Base-by-base conservation (phyloP, 257 asterid genomes). In the Solanum chiquidenum region DNA sequence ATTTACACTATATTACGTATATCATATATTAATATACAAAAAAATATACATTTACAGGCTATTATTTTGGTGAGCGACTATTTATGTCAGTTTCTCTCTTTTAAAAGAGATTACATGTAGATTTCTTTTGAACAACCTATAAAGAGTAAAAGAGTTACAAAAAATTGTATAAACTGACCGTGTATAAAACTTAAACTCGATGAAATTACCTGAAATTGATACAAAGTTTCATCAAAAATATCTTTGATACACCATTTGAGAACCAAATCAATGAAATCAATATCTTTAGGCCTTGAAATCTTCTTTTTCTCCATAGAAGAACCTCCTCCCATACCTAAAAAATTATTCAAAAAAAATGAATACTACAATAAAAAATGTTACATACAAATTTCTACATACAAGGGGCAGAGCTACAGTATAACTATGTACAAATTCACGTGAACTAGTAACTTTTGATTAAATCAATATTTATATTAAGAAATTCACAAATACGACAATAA, bases 191-290 rank as follows among this genome's bases (percentile, higher is more conserved):
- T 58, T 58, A 58, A 58, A 58, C 68, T 21, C 72, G 1, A 62
- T n/a, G 31, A 64, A n/a, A 64, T 7, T 79, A 93, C 96, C 95
- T 91, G 87, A 33, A 85, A 0, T 86, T 34, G 87, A 73, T 89
- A 92, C 62, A 92, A 87, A 89, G 90, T 79, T 27, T 90, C 89
- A 21, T 93, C 85, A 38, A 88, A 64, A 77, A 94, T 89, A 9
- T 93, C 91, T 72, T 83, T 72, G 40, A 89, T 83, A 80, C 94
- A 88, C 95, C 93, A 91, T 10, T 93, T 90, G 16, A 92, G 75
- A 14, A 94, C 86, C 90, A 91, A 80, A 62, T 91, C 91, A 58
- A 29, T 20, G n/a, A 84, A 73, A 20, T 88, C 90, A 83, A 1
- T 5, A 11, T 84, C 76, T 31, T 58, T 52, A 38, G 37, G 55